Evolutionary conservation across 2,329 filamentous ascomycete species (phyloP).

Genomic region (Berkeleyomyces rouxiae): DNA sequence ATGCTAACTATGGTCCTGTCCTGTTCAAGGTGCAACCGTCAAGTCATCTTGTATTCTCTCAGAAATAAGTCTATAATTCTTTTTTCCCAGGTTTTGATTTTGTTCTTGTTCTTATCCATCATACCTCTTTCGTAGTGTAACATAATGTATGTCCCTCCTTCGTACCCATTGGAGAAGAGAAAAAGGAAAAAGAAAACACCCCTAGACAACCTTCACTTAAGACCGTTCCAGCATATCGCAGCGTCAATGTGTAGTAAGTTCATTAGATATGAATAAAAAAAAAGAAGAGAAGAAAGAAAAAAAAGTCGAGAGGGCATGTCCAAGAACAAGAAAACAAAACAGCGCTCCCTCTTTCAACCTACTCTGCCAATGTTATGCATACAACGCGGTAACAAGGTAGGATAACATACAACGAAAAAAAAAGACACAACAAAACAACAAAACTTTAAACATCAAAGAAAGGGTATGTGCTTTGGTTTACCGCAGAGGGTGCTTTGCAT

Average conservation of each 20-base stretch:
- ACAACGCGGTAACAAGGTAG: not conserved
- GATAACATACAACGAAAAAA: not conserved
- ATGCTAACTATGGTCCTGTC: not conserved
- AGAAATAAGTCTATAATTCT: too few species aligned
- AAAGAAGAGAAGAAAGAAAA: not conserved
- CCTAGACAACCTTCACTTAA: not conserved
- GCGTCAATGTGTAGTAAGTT: not conserved
- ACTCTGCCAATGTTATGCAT: not conserved
- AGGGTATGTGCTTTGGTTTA: conserved; percentile 23
- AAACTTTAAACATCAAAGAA: not conserved
- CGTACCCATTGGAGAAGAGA: not conserved
- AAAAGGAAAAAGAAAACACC: not conserved
- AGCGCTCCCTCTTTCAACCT: not conserved
- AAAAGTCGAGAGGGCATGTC: not conserved
- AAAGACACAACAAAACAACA: conserved; percentile 4
- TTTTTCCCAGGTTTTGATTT: too few species aligned
- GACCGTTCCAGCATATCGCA: not conserved
- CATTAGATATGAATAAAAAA: conserved; percentile 2
- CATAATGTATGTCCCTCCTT: too few species aligned
- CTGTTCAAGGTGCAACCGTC: too few species aligned
- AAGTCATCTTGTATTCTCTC: too few species aligned
- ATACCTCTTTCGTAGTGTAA: too few species aligned
- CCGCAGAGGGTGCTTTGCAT: conserved; percentile 55
- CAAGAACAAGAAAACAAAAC: not conserved
- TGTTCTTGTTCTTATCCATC: too few species aligned